phyloP scores from a whole-genome alignment of 148 eudicot species.

The Vaccinium myrtillus region DNA sequence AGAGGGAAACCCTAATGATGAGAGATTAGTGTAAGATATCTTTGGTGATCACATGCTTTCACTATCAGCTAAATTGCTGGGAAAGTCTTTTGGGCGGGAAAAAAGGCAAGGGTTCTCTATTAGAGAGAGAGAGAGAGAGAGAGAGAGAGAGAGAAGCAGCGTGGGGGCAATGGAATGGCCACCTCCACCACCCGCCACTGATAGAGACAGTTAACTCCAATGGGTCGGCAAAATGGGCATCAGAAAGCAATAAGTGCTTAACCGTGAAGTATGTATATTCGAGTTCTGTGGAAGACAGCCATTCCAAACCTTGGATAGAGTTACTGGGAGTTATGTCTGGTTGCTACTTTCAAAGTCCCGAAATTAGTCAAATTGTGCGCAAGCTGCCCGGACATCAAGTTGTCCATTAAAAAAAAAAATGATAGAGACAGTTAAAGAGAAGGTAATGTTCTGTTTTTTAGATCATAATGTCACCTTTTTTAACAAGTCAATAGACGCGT shows the following conservation, averaged over 20 bases:
- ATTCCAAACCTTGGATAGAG: too few relatives aligned
- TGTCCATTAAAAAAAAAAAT: neutral
- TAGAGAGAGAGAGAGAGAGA: constrained; percentile 19
- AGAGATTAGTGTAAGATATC: constrained; percentile 19
- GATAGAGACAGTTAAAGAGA: constrained; percentile 17
- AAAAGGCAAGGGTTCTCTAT: constrained; percentile 15
- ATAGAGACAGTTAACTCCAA: constrained; percentile 24
- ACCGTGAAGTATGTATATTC: too few relatives aligned
- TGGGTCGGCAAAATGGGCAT: neutral
- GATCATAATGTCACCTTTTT: neutral
- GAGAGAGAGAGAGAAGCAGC: constrained; percentile 8
- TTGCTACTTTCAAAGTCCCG: too few relatives aligned
- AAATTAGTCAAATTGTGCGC: too few relatives aligned
- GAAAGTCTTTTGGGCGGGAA: constrained; percentile 30
- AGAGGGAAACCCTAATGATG: constrained; percentile 38
- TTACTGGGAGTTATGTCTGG: too few relatives aligned
- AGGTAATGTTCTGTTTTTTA: constrained; percentile 13
- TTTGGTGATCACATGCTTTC: constrained; percentile 20
- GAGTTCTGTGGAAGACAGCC: too few relatives aligned
- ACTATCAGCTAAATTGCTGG: constrained; percentile 40
- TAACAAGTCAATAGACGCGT: neutral
- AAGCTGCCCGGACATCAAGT: too few relatives aligned
- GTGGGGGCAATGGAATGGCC: constrained; percentile 29
- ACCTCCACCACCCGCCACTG: constrained; percentile 44
- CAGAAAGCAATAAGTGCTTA: too few relatives aligned